Evolutionary conservation across 257 asterid genomes (phyloP).

Genomic region (Henckelia pumila): DNA sequence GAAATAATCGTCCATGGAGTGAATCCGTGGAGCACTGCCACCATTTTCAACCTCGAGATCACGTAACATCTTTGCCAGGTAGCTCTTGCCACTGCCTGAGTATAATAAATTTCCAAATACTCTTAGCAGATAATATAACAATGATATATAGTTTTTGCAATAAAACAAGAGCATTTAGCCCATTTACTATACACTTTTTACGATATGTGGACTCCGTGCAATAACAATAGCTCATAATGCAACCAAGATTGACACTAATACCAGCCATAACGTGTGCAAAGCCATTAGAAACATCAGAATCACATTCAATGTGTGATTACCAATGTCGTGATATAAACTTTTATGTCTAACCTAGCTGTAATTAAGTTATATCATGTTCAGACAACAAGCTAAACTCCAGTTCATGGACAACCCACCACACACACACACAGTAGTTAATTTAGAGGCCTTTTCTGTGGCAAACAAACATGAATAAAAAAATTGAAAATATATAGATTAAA

Average conservation of each 20-base stretch:
- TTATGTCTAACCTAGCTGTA: too few relatives aligned
- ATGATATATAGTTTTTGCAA: conserved; percentile 1
- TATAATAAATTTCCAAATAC: background rate
- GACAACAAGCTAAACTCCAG: background rate
- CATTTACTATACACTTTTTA: background rate
- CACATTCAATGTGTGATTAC: background rate
- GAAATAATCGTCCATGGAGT: conserved; percentile 97
- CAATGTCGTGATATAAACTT: background rate
- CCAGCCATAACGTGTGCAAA: conserved; percentile 5
- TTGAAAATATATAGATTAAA: background rate
- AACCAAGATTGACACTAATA: conserved; percentile 13
- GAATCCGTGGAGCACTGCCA: conserved; percentile 85
- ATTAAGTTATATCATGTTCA: too few relatives aligned
- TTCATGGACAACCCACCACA: background rate
- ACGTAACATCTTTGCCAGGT: conserved; percentile 83
- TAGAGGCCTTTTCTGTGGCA: background rate
- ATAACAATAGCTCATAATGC: background rate
- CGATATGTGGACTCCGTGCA: background rate
- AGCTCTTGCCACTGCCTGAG: conserved; percentile 98
- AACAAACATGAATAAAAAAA: background rate
- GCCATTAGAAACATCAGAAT: background rate
- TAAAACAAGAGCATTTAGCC: background rate
- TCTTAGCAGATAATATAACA: conserved; percentile 5
- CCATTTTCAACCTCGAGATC: conserved; percentile 96
- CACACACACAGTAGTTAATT: background rate